These are phyloP conservation scores for Mycothermus thermophilus DNA, from an alignment of 495 filamentous ascomycete genomes.

Conservation along the genomic window DNA sequence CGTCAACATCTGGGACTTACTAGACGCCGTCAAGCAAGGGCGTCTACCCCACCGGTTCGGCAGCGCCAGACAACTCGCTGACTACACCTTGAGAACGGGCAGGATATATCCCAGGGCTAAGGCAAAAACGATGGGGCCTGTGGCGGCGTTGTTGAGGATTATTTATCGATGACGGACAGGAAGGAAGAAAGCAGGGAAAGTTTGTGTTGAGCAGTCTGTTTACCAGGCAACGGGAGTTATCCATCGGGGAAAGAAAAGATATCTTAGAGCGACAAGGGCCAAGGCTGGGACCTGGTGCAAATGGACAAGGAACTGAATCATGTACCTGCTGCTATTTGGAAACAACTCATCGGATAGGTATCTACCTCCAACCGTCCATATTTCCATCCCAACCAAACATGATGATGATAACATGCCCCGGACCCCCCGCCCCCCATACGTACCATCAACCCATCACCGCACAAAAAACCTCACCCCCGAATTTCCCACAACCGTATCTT, in stretches of 20 bases:
- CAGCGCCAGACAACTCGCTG: constrained; percentile 8
- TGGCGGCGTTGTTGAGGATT: constrained; percentile 12
- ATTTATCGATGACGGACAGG: not conserved
- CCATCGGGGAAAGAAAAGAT: too few relatives aligned
- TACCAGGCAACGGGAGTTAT: too few relatives aligned
- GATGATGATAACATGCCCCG: too few relatives aligned
- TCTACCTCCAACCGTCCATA: not conserved
- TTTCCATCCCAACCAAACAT: too few relatives aligned
- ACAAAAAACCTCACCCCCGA: constrained; percentile 16
- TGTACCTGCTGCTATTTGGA: not conserved
- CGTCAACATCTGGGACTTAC: constrained; percentile 28
- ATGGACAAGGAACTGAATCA: too few relatives aligned
- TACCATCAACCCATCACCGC: not conserved
- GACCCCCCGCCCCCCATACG: too few relatives aligned
- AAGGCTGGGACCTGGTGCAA: too few relatives aligned
- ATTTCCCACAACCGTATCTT: constrained; percentile 84
- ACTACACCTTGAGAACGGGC: constrained; percentile 11
- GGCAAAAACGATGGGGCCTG: constrained; percentile 18
- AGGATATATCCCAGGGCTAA: constrained; percentile 11
- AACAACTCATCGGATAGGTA: not conserved
- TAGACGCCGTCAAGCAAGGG: constrained; percentile 13
- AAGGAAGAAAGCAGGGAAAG: too few relatives aligned
- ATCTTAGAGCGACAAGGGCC: too few relatives aligned
- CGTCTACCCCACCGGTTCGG: constrained; percentile 9
- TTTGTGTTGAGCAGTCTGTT: too few relatives aligned